Percentiles rank a stretch among this genome's conserved stretches.
Conservation (phyloP, 768 basidiomycete genomes). For the Dioszegia crocea region DNA sequence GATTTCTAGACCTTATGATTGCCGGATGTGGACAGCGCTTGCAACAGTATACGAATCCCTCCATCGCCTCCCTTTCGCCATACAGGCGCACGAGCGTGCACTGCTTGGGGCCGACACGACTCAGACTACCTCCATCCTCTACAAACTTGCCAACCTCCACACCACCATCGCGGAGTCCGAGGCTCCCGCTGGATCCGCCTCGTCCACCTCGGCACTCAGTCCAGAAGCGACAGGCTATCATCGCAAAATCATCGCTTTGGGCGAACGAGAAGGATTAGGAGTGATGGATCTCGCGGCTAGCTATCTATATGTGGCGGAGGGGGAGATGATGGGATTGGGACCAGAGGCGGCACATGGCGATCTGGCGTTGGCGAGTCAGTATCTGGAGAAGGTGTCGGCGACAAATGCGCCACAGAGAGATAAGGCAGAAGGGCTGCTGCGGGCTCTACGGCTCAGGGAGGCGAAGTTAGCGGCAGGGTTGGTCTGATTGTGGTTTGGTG, state of each 20-base stretch:
- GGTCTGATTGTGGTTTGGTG: not conserved
- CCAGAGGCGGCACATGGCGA: constrained; percentile 53
- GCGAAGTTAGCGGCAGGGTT: constrained; percentile 14
- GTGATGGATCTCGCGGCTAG: constrained; percentile 72
- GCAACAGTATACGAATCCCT: constrained; percentile 91
- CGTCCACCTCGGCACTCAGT: constrained; percentile 42
- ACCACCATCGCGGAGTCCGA: constrained; percentile 19
- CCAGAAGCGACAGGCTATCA: constrained; percentile 76
- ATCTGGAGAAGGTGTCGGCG: constrained; percentile 66
- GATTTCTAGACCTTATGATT: constrained; percentile 67
- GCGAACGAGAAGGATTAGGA: constrained; percentile 41
- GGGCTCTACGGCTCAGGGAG: constrained; percentile 55
- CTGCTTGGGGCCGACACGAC: constrained; percentile 52
- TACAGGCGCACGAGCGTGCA: constrained; percentile 86
- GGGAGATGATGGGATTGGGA: constrained; percentile 55
- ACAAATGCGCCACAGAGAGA: constrained; percentile 81
- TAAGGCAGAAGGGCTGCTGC: constrained; percentile 65
- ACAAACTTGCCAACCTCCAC: constrained; percentile 45
- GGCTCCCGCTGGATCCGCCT: constrained; percentile 46
- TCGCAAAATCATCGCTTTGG: constrained; percentile 54
- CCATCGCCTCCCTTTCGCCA: constrained; percentile 63
- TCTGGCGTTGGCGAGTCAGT: constrained; percentile 61
- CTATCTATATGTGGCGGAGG: constrained; percentile 76
- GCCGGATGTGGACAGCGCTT: constrained; percentile 91
- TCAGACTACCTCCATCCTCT: constrained; percentile 43